A percentile compares a stretch with the other conserved stretches of the same genome.
phyloP scores from a whole-genome alignment of 345 rosid genomes.

The Kandelia obovata region DNA sequence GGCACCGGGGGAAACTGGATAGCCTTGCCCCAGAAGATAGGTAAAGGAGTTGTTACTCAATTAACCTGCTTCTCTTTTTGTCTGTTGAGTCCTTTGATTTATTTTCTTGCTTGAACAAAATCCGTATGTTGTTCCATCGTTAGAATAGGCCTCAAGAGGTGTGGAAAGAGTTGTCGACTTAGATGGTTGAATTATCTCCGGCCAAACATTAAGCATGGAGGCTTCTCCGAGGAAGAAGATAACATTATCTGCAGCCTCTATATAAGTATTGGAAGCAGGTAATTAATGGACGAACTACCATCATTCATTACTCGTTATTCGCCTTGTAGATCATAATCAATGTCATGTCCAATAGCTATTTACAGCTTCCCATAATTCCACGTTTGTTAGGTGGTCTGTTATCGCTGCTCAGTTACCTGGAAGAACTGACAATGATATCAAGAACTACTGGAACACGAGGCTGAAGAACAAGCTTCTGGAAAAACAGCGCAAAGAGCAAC shows the following conservation, averaged over 20 bases:
- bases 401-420: constrained; percentile 81
- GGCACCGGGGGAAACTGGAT: constrained; percentile 50
- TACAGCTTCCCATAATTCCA: not conserved
- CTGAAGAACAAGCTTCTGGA: constrained; percentile 71
- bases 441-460: constrained; percentile 81
- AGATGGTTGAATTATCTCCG: constrained; percentile 60
- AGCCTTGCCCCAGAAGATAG: constrained; percentile 75
- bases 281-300: not conserved
- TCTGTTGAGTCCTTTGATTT: too few relatives aligned
- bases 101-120: too few relatives aligned
- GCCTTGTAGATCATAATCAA: too few relatives aligned
- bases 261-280: constrained; percentile 59
- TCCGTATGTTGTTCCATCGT: too few relatives aligned
- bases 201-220: constrained; percentile 56
- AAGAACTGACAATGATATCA: constrained; percentile 77
- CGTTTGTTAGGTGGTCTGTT: constrained; percentile 58
- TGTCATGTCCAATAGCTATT: too few relatives aligned
- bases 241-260: constrained; percentile 52
- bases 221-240: constrained; percentile 56
- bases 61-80: not conserved
- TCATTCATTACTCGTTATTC: too few relatives aligned
- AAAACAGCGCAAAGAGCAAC: constrained; percentile 54
- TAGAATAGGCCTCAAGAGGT: constrained; percentile 47
- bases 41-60: constrained; percentile 19
- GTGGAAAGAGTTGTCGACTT: constrained; percentile 57